Conservation (phyloP, 169 alveolate genomes). For the Cryptosporidium tyzzeri region DNA sequence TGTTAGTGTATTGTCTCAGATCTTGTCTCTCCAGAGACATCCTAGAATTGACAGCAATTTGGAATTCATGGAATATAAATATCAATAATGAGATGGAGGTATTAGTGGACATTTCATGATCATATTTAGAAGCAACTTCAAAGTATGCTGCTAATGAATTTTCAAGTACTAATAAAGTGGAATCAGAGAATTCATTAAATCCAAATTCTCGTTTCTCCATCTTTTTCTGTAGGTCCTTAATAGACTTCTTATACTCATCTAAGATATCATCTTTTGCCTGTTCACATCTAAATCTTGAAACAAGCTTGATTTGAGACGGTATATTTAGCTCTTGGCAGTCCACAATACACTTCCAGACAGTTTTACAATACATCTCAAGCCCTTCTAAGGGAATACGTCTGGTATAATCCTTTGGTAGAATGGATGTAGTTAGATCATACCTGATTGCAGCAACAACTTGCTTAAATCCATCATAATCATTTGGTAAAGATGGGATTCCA, state of each 20-base stretch:
- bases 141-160: constrained; percentile 8
- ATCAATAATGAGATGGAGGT: constrained; percentile 2
- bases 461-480: constrained; percentile 19
- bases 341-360: constrained; percentile 77
- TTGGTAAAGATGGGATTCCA: constrained; percentile 72
- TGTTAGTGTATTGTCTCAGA: constrained; percentile 20
- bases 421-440: background rate
- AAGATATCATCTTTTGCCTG: constrained; percentile 37
- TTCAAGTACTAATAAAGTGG: constrained; percentile 17
- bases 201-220: constrained; percentile 30
- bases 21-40: constrained; percentile 43
- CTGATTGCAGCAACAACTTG: constrained; percentile 1
- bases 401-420: constrained; percentile 79
- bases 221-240: background rate
- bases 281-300: constrained; percentile 58
- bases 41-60: constrained; percentile 19
- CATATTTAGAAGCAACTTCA: constrained; percentile 55
- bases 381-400: constrained; percentile 90
- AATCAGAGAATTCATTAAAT: constrained; percentile 11
- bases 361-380: constrained; percentile 82
- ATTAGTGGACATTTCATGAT: constrained; percentile 6
- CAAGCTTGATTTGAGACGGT: constrained; percentile 63
- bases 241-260: background rate
- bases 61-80: constrained; percentile 38
- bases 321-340: constrained; percentile 58